phyloP scores from a whole-genome alignment of 106 monocot species.

The Allium cepa region DNA sequence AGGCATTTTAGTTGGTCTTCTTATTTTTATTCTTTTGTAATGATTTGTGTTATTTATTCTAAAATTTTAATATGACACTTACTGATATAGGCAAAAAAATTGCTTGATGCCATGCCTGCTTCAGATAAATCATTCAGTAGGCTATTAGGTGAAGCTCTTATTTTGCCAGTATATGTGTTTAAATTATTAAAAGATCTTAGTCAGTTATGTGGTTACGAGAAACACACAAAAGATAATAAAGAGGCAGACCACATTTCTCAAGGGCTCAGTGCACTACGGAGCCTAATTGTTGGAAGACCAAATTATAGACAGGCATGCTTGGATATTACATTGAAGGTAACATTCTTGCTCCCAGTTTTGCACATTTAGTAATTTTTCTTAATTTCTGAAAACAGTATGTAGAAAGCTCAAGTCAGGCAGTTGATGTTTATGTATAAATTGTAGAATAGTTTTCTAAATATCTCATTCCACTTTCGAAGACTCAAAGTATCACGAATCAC shows the following conservation, averaged over 20 bases:
- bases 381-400: too few species aligned
- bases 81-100: slow-evolving; percentile 46
- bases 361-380: too few species aligned
- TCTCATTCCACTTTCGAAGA: too few species aligned
- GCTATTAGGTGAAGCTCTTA: slow-evolving; percentile 81
- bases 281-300: slow-evolving; percentile 69
- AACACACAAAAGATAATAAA: slow-evolving; percentile 42
- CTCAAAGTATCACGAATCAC: too few species aligned
- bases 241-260: slow-evolving; percentile 89
- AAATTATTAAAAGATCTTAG: slow-evolving; percentile 78
- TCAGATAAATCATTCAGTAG: slow-evolving; percentile 86
- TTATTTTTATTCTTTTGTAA: too few species aligned
- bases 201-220: slow-evolving; percentile 28
- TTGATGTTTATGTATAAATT: too few species aligned
- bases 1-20: too few species aligned
- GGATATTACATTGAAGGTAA: slow-evolving; percentile 79
- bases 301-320: slow-evolving; percentile 50
- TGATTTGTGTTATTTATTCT: too few species aligned
- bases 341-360: too few species aligned
- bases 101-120: slow-evolving; percentile 71
- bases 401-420: too few species aligned
- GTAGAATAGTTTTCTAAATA: too few species aligned
- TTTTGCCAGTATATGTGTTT: slow-evolving; percentile 57
- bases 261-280: slow-evolving; percentile 87
- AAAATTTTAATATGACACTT: too few species aligned